phyloP scores from a whole-genome alignment of 2,329 filamentous ascomycete genomes.

The Neofusicoccum ribis region DNA sequence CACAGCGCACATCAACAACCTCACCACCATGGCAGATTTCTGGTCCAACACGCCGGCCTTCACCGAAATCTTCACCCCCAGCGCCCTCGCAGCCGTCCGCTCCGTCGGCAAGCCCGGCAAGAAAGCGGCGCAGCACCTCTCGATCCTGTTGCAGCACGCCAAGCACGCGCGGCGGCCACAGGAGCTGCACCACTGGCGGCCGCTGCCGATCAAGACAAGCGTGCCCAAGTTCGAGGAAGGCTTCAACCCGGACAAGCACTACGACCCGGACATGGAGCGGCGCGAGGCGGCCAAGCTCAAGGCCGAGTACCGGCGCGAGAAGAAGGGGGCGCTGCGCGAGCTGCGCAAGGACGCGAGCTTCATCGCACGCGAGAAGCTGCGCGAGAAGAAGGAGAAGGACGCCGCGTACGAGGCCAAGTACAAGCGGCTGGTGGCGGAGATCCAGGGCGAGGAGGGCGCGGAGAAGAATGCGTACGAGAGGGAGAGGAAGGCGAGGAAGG shows the following conservation, averaged over 20 bases:
- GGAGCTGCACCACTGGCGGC: constrained; percentile 83
- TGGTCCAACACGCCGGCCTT: constrained; percentile 77
- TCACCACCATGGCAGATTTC: constrained; percentile 67
- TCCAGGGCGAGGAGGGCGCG: constrained; percentile 87
- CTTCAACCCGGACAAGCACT: constrained; percentile 94
- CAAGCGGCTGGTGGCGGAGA: constrained; percentile 86
- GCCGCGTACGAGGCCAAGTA: constrained; percentile 96
- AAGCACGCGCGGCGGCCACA: constrained; percentile 72
- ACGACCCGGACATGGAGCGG: constrained; percentile 91
- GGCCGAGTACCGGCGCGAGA: constrained; percentile 90
- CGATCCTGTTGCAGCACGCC: constrained; percentile 61
- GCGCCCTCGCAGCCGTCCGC: constrained; percentile 36
- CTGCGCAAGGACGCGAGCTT: constrained; percentile 94
- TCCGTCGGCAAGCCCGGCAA: constrained; percentile 27
- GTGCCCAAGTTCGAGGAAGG: constrained; percentile 95
- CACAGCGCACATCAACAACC: constrained; percentile 62
- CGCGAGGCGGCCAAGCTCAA: constrained; percentile 81
- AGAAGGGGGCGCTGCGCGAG: constrained; percentile 92
- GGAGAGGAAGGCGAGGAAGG: constrained; percentile 75
- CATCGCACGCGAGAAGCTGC: constrained; percentile 84
- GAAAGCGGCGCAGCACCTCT: constrained; percentile 62
- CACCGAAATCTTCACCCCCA: constrained; percentile 73
- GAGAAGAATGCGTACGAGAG: constrained; percentile 88
- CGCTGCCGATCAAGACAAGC: constrained; percentile 81
- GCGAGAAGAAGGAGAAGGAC: constrained; percentile 91